A percentile compares a stretch with the other conserved stretches of the same genome.
These are phyloP conservation scores for Posidonia australis DNA, from an alignment of 106 monocot genomes.

Conservation along the genomic window DNA sequence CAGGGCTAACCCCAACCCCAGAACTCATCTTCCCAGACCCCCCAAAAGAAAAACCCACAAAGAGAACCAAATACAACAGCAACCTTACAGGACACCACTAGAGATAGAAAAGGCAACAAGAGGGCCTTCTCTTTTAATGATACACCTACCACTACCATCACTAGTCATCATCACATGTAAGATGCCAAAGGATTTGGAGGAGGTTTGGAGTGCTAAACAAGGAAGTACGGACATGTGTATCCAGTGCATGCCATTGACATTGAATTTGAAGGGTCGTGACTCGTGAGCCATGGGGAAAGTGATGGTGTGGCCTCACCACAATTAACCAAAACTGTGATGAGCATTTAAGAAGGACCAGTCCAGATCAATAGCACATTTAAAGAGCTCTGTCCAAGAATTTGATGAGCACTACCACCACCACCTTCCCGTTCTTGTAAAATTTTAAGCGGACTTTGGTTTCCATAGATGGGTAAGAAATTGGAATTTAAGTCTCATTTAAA, in stretches of 20 bases:
- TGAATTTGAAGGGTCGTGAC: neutral
- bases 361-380: neutral
- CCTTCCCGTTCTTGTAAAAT: neutral
- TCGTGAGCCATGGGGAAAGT: neutral
- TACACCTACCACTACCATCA: no score
- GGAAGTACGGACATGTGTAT: neutral
- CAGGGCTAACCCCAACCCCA: slow-evolving; percentile 38
- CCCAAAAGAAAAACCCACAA: neutral
- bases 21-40: slow-evolving; percentile 20
- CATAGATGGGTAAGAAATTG: neutral
- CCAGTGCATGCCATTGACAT: neutral
- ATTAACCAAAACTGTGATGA: neutral
- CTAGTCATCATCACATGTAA: neutral
- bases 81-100: no score
- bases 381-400: neutral
- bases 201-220: neutral
- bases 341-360: neutral
- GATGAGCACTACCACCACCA: no score
- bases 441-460: neutral
- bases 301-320: neutral
- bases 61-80: neutral
- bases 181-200: neutral
- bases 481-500: slow-evolving; percentile 5
- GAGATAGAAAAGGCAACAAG: no score
- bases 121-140: no score